Conservation (phyloP, 768 basidiomycete species). For the Strobilomyces dryophilus region DNA sequence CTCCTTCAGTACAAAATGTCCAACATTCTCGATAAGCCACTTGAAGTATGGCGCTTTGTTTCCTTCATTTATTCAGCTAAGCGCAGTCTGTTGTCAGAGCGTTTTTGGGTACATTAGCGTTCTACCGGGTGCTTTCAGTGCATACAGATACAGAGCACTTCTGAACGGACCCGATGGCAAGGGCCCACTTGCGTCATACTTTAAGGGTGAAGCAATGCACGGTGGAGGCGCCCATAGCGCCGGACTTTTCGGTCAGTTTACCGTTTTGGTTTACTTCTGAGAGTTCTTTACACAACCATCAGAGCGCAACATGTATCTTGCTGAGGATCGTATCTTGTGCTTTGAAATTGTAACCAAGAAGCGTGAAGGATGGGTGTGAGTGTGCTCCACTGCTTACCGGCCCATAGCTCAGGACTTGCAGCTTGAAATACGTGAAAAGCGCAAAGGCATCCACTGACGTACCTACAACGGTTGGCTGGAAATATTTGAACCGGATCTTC, state of each 20-base stretch:
- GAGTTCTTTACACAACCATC: conserved; percentile 4
- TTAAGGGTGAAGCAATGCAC: conserved; percentile 90
- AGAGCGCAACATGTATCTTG: conserved; percentile 90
- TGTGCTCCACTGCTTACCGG: conserved; percentile 11
- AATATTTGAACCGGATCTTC: background rate
- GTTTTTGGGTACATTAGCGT: conserved; percentile 87
- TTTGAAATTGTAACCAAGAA: conserved; percentile 94
- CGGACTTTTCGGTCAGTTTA: conserved; percentile 54
- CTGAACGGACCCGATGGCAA: conserved; percentile 83
- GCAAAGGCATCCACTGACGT: conserved; percentile 97
- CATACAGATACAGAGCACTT: conserved; percentile 86
- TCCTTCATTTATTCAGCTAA: background rate
- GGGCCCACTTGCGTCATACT: conserved; percentile 89
- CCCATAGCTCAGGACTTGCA: conserved; percentile 23
- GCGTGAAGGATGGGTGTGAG: conserved; percentile 75
- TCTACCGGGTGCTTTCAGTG: conserved; percentile 89
- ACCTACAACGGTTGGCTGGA: conserved; percentile 59
- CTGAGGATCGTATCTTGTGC: conserved; percentile 87
- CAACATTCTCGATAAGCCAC: conserved; percentile 92
- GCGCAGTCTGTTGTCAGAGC: conserved; percentile 39
- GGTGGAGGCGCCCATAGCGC: conserved; percentile 54
- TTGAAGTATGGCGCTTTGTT: conserved; percentile 59
- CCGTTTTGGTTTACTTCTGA: background rate
- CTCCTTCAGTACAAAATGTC: conserved; percentile 81
- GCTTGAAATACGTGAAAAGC: conserved; percentile 85